Evolutionary conservation across 1,284 basidiomycete genomes (phyloP).

Genomic region (Cryptococcus amylolentus): DNA sequence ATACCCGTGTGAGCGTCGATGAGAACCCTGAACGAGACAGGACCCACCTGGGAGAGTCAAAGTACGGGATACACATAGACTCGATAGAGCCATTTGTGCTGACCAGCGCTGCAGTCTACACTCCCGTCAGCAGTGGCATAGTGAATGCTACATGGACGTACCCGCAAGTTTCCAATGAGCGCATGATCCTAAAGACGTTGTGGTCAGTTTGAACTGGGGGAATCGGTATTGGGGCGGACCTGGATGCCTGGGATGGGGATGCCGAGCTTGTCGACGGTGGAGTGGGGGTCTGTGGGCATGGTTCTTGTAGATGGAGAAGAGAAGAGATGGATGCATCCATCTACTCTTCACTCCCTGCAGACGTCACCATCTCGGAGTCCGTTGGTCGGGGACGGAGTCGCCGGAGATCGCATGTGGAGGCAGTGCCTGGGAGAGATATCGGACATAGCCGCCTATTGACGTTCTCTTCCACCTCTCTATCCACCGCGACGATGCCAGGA

Average conservation of each 20-base stretch:
- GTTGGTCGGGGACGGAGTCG: no score
- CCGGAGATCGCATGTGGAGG: no score
- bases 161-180: conserved; percentile 50
- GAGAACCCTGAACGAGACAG: no score
- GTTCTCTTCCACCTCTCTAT: no score
- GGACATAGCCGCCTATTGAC: no score
- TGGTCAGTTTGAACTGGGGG: conserved; percentile 10
- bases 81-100: conserved; percentile 54
- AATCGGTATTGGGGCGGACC: conserved; percentile 10
- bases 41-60: conserved; percentile 68
- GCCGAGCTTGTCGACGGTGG: conserved; percentile 18
- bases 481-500: no score
- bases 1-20: neutral
- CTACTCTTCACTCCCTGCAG: no score
- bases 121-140: neutral
- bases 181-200: conserved; percentile 47
- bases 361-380: no score
- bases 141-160: conserved; percentile 8
- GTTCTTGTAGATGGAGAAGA: neutral
- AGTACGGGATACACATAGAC: conserved; percentile 85
- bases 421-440: no score
- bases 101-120: conserved; percentile 49
- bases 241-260: conserved; percentile 33
- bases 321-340: no score
- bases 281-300: neutral